Base-by-base conservation (phyloP, 2,329 filamentous ascomycete genomes). In the Hypoxylon sp. region DNA sequence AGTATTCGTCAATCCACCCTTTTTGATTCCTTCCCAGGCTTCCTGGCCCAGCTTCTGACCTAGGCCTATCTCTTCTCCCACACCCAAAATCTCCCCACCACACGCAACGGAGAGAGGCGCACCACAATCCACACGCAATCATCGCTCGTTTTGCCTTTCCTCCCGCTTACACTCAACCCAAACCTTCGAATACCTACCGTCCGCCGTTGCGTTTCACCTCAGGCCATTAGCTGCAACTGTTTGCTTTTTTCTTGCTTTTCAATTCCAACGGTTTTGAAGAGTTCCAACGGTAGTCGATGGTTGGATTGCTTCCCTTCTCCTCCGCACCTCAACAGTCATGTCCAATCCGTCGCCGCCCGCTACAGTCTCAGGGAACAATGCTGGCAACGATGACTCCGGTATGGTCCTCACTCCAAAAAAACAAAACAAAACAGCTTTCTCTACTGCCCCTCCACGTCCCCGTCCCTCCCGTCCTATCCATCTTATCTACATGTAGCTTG, bases 331-430 rank as follows among this genome's bases (percentile, higher is more conserved):
- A 38, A 37, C 49, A 61, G 64, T 60, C 61, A 69, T 69, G 67
- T 68, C 67, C 65, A 65, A 67, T 55, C 57, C 67, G 51, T 64
- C 67, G 60, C 64, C 62, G 58, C 55, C 60, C 57, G 59, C 63
- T 51, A 51, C 61, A 52, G 59, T 61, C 58, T 57, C 63, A 42
- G 61, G 61, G 49, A 63, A 57, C 52, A 67, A 51, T 62, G 59
- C 59, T 57, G 62, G 59, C 55, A 66, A 67, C 56, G 64, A 67
- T 64, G 65, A 67, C 51, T 66, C 64, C 54, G 64, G 64, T 68
- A 66, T 63, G 60, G 45, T 41, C 43, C 27, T 30, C 35, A 50
- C 55, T 51, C 32, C 44, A 42, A 51, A n/a, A n/a, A n/a, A n/a
- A n/a, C n/a, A n/a, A n/a, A n/a, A n/a, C n/a, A n/a, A n/a, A 27